Evolutionary conservation across 768 basidiomycete species (phyloP), one percentile per base, ranked within the genome.

Genomic region (Psilocybe cyanescens): DNA sequence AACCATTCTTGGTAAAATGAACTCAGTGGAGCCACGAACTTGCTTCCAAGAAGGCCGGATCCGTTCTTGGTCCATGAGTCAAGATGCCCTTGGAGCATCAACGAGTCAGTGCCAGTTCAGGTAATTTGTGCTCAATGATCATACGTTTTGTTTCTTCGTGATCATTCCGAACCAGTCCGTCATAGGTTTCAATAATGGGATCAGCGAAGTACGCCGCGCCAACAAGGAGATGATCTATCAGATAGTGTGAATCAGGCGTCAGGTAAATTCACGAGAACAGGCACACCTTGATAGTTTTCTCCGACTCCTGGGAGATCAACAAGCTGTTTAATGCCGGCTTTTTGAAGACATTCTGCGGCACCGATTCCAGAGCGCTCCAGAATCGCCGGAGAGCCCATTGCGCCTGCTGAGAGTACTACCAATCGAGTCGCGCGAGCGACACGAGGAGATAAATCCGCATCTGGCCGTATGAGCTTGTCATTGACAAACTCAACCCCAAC

Each of bases 281-380:
- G 28, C 55, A 46, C 51, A 81, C 84, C 85, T 58, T 78, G 76
- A 55, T 82, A 84, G 62, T 90, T 84, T 68, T 88, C 86, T 4
- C 92, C 91, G 0, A 94, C 91, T 9, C 87, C 87, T 1, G 90
- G 89, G 14, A 92, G 81, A 57, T 90, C 84, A 12, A 88, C 77
- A 35, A 84, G 48, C 62, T 78, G 75, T 5, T 72, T 62, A 28
- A 93, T 81, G 7, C 77, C 78, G 50, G 80, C 70, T 19, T 72
- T 71, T 29, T 78, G 66, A 28, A 91, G 75, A 45, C 86, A 62
- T 0, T 72, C 68, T 0, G 68, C 61, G 1, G 81, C 77, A 1
- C 91, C 92, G 50, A 94, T 87, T 8, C 92, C 64, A 5, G 59
- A 79, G 69, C 83, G 75, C 59, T 86, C 83, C 9, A 87, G 70